These are phyloP conservation scores for Lactarius hatsudake DNA, from an alignment of 768 basidiomycete species.

Conservation along the genomic window DNA sequence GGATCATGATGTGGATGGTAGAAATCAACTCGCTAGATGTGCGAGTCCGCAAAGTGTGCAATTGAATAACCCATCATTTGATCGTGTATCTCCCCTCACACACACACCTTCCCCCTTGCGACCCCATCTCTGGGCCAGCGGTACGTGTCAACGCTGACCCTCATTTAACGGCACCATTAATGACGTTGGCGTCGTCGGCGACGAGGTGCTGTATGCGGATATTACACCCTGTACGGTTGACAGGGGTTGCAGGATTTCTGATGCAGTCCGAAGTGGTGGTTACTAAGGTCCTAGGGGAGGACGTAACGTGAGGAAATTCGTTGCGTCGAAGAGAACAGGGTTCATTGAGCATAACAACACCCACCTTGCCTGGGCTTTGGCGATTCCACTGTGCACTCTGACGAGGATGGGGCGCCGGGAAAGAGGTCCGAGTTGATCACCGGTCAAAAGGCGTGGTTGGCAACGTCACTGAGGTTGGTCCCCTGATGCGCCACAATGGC, in stretches of 20 bases:
- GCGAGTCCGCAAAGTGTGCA: background rate
- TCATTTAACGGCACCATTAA: background rate
- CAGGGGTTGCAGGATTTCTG: slow-evolving; percentile 32
- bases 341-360: background rate
- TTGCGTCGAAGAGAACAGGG: background rate
- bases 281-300: background rate
- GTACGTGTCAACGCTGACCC: background rate
- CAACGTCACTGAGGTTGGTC: too few relatives aligned
- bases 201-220: slow-evolving; percentile 38
- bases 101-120: background rate
- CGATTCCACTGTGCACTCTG: slow-evolving; percentile 53
- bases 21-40: background rate
- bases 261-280: slow-evolving; percentile 35
- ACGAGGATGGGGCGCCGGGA: slow-evolving; percentile 48
- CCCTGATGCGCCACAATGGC: too few relatives aligned
- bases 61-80: background rate
- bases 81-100: background rate
- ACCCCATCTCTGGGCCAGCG: background rate
- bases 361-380: slow-evolving; percentile 42
- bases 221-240: slow-evolving; percentile 39
- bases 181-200: slow-evolving; percentile 34
- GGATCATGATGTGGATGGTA: background rate
- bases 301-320: too few relatives aligned
- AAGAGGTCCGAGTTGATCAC: slow-evolving; percentile 45
- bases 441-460: too few relatives aligned